Base-by-base conservation (phyloP, 2,329 filamentous ascomycete species). In the Alternaria gaisen region DNA sequence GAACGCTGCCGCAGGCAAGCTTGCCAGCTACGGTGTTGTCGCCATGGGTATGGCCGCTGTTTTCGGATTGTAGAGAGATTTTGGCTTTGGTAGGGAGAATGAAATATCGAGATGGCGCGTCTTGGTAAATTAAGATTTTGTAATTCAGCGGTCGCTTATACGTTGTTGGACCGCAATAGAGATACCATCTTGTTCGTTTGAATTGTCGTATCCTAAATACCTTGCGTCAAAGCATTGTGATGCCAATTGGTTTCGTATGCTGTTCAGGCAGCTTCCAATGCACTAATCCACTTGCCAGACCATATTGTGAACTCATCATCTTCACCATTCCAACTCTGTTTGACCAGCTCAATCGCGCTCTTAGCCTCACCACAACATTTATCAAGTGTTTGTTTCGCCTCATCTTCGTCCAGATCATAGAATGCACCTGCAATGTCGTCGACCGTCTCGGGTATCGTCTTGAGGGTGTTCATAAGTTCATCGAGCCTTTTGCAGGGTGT, bases 231-330 rank as follows among this genome's bases (percentile, higher is more conserved):
- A n/a, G 18, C 24, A 14, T 53, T 9, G 26, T 48, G 38, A 56
- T 32, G 30, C 34, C 9, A 7, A 22, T 8, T 32, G 20, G 30
- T 11, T 3, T 30, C 11, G 43, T n/a, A 16, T 3, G 28, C 7
- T 30, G n/a, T 47, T 56, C 40, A 52, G 16, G 38, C 48, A 32
- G 80, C 78, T 22, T 80, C 77, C 56, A 84, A 66, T 24, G 82
- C 81, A 47, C 77, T 79, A 38, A 77, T 60, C 85, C 85, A 88
- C 52, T 85, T 87, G 50, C 81, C 82, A n/a, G 85, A 87, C 93
- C 93, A 97, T 16, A 86, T 82, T 0, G 89, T 90, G 72, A 96
- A 97, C 70, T 90, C 91, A 71, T 97, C 93, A 18, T 86, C 83
- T 47, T 85, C 79, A 0, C 85, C 89, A 3, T 85, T 79, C 91